Evolutionary conservation across 352 stramenopile genomes (phyloP), one percentile per base, ranked within the genome.

Genomic region (Pythium monospermum): DNA sequence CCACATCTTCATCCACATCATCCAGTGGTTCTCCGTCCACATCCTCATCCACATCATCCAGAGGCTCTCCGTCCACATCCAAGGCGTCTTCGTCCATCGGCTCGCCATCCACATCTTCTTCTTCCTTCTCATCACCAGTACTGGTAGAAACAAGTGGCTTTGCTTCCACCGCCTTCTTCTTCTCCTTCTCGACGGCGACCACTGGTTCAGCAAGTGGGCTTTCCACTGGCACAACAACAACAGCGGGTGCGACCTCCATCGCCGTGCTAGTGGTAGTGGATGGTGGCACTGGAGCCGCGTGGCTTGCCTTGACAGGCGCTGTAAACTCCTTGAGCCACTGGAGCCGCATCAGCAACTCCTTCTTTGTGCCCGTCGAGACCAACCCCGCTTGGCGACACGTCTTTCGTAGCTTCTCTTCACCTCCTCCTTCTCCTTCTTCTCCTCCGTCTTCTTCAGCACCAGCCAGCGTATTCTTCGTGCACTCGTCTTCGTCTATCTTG

Each of bases 321-420:
- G 81, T 87, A 52, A 89, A 92, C 32, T 85, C 68, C 44, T 80
- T 73, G 4, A 92, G 66, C 78, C 78, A 88, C 25, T 82, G 60
- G 37, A 92, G 36, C 10, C 81, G 61, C 18, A 51, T 61, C 18
- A 77, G 33, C 46, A 92, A 55, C 8, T 73, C 45, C 23, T 60
- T 69, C 8, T 57, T 65, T 13, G 66, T 57, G 3, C 81, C 81
- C 6, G 54, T 73, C n/a, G 70, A 64, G 30, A 85, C 25, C 33
- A 92, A 72, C 10, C 81, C 81, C 11, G 78, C 68, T 49, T 92
- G 78, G 22, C 52, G 61, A 38, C 81, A 92, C 26, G 74, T 73
- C 25, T 86, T 87, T 12, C 76, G 73, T 39, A 92, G 44, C 23
- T 68, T 71, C 22, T 87, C 77, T 49, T 84, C 57, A n/a, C n/a